Evolutionary conservation across 2,329 filamentous ascomycete species (phyloP).

Genomic region (Botrytis porri): DNA sequence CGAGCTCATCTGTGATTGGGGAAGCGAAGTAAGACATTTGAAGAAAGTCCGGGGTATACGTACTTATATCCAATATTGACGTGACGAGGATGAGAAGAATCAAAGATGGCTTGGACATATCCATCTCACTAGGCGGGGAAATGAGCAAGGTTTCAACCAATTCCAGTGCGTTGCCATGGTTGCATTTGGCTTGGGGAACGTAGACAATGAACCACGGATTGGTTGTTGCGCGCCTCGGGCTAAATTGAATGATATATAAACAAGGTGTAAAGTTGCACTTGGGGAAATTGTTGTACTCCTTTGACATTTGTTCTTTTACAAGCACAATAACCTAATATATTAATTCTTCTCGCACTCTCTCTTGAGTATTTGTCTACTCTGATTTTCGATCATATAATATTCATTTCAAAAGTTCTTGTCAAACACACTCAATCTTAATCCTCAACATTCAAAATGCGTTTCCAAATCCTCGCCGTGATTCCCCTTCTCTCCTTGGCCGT

Average conservation of each 20-base stretch:
- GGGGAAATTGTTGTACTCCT: not conserved
- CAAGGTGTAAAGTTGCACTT: slow-evolving; percentile 1
- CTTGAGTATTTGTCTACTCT: not conserved
- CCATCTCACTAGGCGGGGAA: not conserved
- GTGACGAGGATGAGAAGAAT: slow-evolving; percentile 1
- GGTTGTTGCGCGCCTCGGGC: not conserved
- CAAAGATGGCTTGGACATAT: not conserved
- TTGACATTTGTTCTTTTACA: not conserved
- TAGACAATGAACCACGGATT: not conserved
- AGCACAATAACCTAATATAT: not conserved
- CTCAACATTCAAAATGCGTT: slow-evolving; percentile 15
- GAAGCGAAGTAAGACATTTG: slow-evolving; percentile 12
- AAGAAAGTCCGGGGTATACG: slow-evolving; percentile 3
- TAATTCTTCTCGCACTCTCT: not conserved
- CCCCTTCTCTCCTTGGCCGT: slow-evolving; percentile 5
- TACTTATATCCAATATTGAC: not conserved
- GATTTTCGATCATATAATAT: not conserved
- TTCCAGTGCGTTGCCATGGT: slow-evolving; percentile 9
- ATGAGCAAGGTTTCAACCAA: not conserved
- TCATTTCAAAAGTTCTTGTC: not conserved
- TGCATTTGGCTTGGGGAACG: not conserved
- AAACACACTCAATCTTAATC: not conserved
- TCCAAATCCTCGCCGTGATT: slow-evolving; percentile 13
- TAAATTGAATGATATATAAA: slow-evolving; percentile 1
- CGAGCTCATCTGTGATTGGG: slow-evolving; percentile 5